These are phyloP conservation scores for Vicia villosa DNA, from an alignment of 306 rosid species.

Conservation along the genomic window DNA sequence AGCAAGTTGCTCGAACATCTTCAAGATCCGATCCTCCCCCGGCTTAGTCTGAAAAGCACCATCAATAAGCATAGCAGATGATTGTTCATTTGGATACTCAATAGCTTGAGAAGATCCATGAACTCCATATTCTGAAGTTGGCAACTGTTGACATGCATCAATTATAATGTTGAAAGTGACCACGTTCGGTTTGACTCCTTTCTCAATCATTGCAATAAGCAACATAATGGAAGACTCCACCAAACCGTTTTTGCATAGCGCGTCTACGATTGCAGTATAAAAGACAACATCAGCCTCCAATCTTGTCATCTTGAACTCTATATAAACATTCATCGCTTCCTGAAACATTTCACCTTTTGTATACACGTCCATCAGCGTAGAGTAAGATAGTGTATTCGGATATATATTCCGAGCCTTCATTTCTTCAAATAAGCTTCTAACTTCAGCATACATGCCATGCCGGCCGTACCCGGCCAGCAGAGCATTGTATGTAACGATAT, in stretches of 20 bases:
- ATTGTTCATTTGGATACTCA: too few species aligned
- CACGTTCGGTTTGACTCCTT: constrained; percentile 84
- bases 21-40: too few species aligned
- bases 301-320: constrained; percentile 67
- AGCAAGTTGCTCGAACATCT: too few species aligned
- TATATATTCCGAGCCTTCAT: constrained; percentile 60
- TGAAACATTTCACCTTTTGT: constrained; percentile 74
- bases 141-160: constrained; percentile 68
- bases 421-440: constrained; percentile 49
- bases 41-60: too few species aligned
- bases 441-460: constrained; percentile 68
- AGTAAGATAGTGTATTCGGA: constrained; percentile 77
- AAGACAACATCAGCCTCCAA: constrained; percentile 84
- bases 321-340: constrained; percentile 72
- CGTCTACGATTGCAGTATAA: constrained; percentile 76
- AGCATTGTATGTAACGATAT: constrained; percentile 80
- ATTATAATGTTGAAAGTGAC: constrained; percentile 82
- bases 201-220: constrained; percentile 87
- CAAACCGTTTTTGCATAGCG: constrained; percentile 79
- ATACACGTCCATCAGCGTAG: constrained; percentile 78
- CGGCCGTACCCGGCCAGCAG: constrained; percentile 87
- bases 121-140: constrained; percentile 39
- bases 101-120: too few species aligned
- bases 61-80: too few species aligned
- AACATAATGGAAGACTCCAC: constrained; percentile 61